A percentile compares a stretch with the other conserved stretches of the same genome.
Evolutionary conservation across 1,139 yeast species (phyloP).

Genomic region (Suhomyces yuchorum): DNA sequence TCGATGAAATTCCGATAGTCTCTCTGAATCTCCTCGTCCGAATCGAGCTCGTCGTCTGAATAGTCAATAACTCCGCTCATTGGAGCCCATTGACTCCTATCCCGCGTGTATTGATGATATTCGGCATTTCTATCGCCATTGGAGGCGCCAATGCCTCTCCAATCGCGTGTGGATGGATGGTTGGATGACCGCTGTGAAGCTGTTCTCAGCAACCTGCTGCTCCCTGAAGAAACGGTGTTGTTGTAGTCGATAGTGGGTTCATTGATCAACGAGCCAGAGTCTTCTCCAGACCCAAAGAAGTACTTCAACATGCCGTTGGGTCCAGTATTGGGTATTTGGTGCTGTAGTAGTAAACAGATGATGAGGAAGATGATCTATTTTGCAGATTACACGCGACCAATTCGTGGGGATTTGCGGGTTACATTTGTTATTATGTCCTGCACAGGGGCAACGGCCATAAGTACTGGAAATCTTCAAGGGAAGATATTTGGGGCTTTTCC

Average conservation of each 20-base stretch:
- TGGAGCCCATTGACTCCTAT: not conserved
- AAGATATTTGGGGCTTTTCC: not conserved
- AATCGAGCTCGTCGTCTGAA: slow-evolving; percentile 30
- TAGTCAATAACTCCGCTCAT: slow-evolving; percentile 17
- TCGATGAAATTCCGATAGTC: slow-evolving; percentile 15
- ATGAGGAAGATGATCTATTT: not conserved
- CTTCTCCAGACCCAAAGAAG: slow-evolving; percentile 17
- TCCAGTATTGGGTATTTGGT: not conserved
- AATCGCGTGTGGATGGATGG: not conserved
- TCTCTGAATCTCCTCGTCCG: slow-evolving; percentile 16
- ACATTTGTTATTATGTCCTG: too few relatives aligned
- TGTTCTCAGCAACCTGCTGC: not conserved
- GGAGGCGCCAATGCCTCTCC: not conserved
- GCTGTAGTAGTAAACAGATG: not conserved
- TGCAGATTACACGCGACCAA: not conserved
- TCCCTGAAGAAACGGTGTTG: slow-evolving; percentile 25
- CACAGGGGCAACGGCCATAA: too few relatives aligned
- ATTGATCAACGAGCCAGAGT: slow-evolving; percentile 29
- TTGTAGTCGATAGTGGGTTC: slow-evolving; percentile 45
- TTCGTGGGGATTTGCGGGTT: not conserved
- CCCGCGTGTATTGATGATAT: not conserved
- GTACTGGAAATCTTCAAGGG: not conserved
- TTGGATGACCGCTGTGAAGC: not conserved
- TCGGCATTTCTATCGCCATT: not conserved
- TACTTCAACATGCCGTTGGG: slow-evolving; percentile 16